Evolutionary conservation across 441 rosid genomes (phyloP).

Genomic region (Corymbia calophylla): DNA sequence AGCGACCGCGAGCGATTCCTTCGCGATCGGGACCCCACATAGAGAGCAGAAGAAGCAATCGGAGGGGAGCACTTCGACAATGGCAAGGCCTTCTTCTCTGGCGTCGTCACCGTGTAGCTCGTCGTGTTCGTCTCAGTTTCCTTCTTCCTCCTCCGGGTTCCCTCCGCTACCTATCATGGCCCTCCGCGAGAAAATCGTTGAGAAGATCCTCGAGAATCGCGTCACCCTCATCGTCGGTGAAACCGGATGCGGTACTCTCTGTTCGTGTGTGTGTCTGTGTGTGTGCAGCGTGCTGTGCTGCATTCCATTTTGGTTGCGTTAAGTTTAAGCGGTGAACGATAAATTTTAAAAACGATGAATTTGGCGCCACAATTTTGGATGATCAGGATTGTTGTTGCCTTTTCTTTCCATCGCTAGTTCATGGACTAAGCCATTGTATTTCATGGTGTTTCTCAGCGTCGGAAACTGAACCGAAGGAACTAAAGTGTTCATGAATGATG

Average conservation of each 20-base stretch:
- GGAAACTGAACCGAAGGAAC: not conserved
- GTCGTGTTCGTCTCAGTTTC: constrained; percentile 24
- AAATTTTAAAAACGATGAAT: not conserved
- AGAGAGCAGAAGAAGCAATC: not conserved
- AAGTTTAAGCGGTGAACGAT: not conserved
- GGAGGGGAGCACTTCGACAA: constrained; percentile 4
- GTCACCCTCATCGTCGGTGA: constrained; percentile 96
- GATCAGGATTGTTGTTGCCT: not conserved
- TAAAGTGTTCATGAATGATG: not conserved
- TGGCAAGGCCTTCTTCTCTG: constrained; percentile 42
- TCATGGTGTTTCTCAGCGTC: not conserved
- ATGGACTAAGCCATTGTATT: not conserved
- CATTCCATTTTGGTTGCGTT: not conserved
- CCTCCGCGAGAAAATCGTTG: constrained; percentile 55
- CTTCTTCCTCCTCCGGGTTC: constrained; percentile 34
- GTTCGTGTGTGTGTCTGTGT: not conserved
- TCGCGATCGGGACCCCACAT: not conserved
- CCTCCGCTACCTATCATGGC: constrained; percentile 66
- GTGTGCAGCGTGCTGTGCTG: not conserved
- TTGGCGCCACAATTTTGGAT: not conserved
- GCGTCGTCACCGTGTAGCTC: constrained; percentile 38
- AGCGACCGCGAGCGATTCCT: not conserved
- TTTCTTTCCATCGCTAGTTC: not conserved
- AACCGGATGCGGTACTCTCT: constrained; percentile 78
- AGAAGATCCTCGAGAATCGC: constrained; percentile 77